phyloP scores from a whole-genome alignment of 2,329 filamentous ascomycete species.

The Penicillium crustosum region DNA sequence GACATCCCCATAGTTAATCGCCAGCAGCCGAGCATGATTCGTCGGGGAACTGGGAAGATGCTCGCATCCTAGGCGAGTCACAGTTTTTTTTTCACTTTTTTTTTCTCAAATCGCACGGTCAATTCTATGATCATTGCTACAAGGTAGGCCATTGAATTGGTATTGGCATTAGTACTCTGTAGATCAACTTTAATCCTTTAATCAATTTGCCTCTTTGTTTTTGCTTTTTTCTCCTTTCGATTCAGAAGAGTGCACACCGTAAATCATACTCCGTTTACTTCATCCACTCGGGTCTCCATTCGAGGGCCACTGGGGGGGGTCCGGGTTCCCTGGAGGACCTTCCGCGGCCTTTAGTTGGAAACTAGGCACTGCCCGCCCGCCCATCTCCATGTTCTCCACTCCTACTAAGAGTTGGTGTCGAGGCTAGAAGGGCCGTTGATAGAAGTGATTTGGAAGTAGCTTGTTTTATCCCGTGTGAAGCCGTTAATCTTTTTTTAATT shows the following conservation, averaged over 20 bases:
- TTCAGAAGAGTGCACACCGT: neutral
- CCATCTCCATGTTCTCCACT: slow-evolving; percentile 25
- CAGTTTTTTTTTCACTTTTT: neutral
- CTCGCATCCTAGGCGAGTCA: neutral
- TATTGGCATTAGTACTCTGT: neutral
- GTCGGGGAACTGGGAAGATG: slow-evolving; percentile 17
- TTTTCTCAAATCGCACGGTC: slow-evolving; percentile 15
- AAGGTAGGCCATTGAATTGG: neutral
- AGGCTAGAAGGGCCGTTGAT: slow-evolving; percentile 11
- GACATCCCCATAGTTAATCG: neutral
- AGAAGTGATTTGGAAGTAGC: neutral
- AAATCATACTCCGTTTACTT: neutral
- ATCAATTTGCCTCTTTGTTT: slow-evolving; percentile 5
- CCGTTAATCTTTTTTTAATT: neutral
- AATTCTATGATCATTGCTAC: neutral
- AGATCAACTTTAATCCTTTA: neutral
- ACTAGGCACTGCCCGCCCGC: slow-evolving; percentile 30
- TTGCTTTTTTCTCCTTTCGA: slow-evolving; percentile 1
- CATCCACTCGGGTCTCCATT: neutral
- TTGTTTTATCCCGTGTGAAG: slow-evolving; percentile 1
- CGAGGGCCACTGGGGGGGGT: slow-evolving; percentile 6
- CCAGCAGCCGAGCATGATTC: slow-evolving; percentile 14
- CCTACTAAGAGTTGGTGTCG: slow-evolving; percentile 6
- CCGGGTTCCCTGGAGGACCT: slow-evolving; percentile 20
- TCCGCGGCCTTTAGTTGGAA: slow-evolving; percentile 21